These are phyloP conservation scores for Hypericum perforatum DNA, from an alignment of 345 rosid genomes.

Conservation along the genomic window DNA sequence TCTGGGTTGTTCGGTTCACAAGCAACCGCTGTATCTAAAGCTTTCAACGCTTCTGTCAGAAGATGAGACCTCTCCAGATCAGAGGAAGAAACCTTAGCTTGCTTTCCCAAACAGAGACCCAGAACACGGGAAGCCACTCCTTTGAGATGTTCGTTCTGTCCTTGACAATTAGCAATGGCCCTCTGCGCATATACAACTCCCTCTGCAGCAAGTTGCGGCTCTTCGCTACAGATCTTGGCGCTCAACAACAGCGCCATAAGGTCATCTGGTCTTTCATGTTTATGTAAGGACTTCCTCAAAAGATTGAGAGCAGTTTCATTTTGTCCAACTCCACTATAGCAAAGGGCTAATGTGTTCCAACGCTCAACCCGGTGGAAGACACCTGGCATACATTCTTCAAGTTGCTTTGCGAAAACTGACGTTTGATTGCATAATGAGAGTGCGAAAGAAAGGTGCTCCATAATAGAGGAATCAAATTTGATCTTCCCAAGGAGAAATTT, in stretches of 20 bases:
- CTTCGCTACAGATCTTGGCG: conserved; percentile 75
- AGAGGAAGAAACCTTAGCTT: conserved; percentile 60
- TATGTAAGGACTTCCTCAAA: conserved; percentile 71
- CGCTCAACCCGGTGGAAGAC: conserved; percentile 65
- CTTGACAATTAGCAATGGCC: conserved; percentile 48
- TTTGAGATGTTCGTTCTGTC: conserved; percentile 56
- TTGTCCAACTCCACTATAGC: conserved; percentile 56
- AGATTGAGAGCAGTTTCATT: conserved; percentile 52
- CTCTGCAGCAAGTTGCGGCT: conserved; percentile 66
- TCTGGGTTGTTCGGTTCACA: conserved; percentile 66
- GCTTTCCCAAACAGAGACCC: conserved; percentile 84
- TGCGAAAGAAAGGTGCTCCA: conserved; percentile 80
- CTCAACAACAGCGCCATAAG: conserved; percentile 65
- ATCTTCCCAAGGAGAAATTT: conserved; percentile 52
- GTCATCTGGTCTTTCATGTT: conserved; percentile 64
- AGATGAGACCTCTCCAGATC: conserved; percentile 76
- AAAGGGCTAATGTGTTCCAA: conserved; percentile 82
- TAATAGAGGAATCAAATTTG: conserved; percentile 71
- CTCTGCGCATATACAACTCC: conserved; percentile 67
- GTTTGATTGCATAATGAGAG: conserved; percentile 70
- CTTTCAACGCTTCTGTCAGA: conserved; percentile 72
- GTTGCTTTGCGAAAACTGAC: conserved; percentile 57
- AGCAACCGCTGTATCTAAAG: conserved; percentile 53
- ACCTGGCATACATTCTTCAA: conserved; percentile 81
- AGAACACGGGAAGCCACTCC: conserved; percentile 61